These are phyloP conservation scores for Penicillium sp. DNA, from an alignment of 2,329 filamentous ascomycete genomes.

Conservation along the genomic window DNA sequence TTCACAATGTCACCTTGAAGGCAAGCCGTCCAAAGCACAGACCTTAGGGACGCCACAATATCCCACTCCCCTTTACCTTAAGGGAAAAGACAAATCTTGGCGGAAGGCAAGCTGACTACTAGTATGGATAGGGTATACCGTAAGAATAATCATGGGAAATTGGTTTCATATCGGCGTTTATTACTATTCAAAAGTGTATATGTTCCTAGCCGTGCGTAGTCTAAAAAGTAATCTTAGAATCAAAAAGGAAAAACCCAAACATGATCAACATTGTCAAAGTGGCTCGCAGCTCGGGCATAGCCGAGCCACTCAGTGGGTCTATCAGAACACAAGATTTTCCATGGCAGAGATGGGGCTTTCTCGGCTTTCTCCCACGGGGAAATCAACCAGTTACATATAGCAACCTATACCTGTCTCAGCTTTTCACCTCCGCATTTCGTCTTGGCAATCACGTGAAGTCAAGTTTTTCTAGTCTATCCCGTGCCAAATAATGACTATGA, in stretches of 20 bases:
- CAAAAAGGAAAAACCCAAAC: neutral
- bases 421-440: neutral
- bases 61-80: neutral
- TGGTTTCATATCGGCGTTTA: neutral
- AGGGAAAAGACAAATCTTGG: neutral
- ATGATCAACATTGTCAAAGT: neutral
- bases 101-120: neutral
- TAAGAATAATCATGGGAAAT: neutral
- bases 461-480: neutral
- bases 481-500: neutral
- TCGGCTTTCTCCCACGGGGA: neutral
- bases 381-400: neutral
- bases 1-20: conserved; percentile 3
- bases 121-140: neutral
- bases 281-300: neutral
- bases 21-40: conserved; percentile 6
- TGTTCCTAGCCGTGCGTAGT: neutral
- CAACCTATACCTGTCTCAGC: neutral
- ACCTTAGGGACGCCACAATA: conserved; percentile 4
- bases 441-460: neutral
- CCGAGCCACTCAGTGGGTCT: neutral
- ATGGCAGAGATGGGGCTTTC: neutral
- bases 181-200: neutral
- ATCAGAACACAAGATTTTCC: neutral
- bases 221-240: neutral